Evolutionary conservation across 495 filamentous ascomycete species (phyloP).

Genomic region (Lindgomyces ingoldianus): DNA sequence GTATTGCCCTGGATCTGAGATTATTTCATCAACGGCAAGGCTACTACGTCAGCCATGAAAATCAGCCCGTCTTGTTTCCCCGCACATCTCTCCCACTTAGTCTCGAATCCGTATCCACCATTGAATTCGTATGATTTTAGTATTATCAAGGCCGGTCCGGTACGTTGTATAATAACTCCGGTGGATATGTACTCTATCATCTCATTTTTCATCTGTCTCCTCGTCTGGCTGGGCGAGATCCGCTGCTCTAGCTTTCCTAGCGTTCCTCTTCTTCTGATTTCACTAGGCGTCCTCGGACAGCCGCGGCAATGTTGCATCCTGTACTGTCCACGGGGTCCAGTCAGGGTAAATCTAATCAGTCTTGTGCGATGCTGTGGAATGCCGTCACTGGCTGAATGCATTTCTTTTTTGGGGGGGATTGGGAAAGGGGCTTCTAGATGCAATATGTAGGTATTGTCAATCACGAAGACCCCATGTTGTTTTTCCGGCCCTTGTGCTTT

Average conservation of each 20-base stretch:
- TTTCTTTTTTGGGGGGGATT: constrained; percentile 6
- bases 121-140: constrained; percentile 32
- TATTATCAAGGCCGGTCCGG: constrained; percentile 36
- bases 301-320: not conserved
- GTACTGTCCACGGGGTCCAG: constrained; percentile 3
- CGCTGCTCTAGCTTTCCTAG: not conserved
- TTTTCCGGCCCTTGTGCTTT: too few species aligned
- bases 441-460: not conserved
- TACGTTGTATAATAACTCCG: constrained; percentile 32
- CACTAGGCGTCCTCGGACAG: constrained; percentile 3
- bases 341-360: constrained; percentile 5
- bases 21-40: too few species aligned
- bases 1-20: too few species aligned
- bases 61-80: too few species aligned
- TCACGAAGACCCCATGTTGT: not conserved
- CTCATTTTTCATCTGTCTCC: constrained; percentile 2
- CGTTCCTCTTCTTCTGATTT: not conserved
- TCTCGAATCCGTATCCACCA: constrained; percentile 17
- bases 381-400: constrained; percentile 28
- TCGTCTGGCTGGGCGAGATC: too few species aligned
- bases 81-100: not conserved
- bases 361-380: constrained; percentile 11
- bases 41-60: too few species aligned
- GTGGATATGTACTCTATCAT: constrained; percentile 27
- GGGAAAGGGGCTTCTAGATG: not conserved